Evolutionary conservation across 1,284 basidiomycete species (phyloP), one percentile per base, ranked within the genome.

Genomic region (Fomitopsis schrenkii): DNA sequence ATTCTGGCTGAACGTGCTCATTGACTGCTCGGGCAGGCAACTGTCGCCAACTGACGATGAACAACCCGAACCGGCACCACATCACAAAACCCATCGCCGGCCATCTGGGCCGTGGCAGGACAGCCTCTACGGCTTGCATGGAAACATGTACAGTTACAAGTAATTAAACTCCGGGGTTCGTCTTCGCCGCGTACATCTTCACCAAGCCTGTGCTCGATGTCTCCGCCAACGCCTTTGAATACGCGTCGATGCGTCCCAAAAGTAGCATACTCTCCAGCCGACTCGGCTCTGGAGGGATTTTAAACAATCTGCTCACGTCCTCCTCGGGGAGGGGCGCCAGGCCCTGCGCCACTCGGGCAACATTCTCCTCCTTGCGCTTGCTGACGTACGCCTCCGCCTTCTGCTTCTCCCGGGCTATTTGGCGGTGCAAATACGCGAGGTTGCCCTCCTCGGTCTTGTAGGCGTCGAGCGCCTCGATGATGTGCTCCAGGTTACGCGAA

Each of bases 381-480:
- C 83, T 83, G 60, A 96, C 76, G 69, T 89, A 88, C 60, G 81
- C 79, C 64, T 99, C 97, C 63, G 95, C 93, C 64, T 87, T 87
- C 44, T 84, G 79, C 72, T 90, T 91, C 76, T 98, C 97, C 53
- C 97, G 86, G 28, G 89, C 91, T 69, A 98, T 95, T 75, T 98
- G 95, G 62, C 97, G 89, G 54, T 85, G 83, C 71, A 96, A 82
- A 82, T 96, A 99, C 55, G 93, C 95, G 61, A 98, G 85, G 75
- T 98, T 98, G 65, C 94, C 92, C 71, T 95, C 91, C 76, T 97
- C 95, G 61, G 92, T 93, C 67, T 88, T 87, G 80, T 95, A 94
- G 62, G 81, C 85, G 74, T 96, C 94, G 65, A 97, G 81, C 0
- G 89, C 86, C 70, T 96, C 92, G 65, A 93, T 86, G 52, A 96